Evolutionary conservation across 768 basidiomycete species (phyloP).

Genomic region (Rhodotorula diobovata): DNA sequence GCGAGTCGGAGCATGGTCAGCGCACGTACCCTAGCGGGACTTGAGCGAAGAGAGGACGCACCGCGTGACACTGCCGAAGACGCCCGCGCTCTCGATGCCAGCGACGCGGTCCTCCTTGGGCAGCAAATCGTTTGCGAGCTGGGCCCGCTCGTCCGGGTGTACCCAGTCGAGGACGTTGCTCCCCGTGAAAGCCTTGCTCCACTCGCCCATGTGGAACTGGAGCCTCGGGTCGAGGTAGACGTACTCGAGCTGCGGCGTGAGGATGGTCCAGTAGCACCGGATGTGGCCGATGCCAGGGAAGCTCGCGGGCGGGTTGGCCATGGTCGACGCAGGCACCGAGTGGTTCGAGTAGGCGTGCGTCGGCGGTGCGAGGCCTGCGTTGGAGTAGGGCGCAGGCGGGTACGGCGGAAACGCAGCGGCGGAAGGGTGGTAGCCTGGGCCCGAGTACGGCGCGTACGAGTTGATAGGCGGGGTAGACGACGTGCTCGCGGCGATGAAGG

Average conservation of each 20-base stretch:
- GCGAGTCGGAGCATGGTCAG: not conserved
- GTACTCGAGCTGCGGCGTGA: constrained; percentile 39
- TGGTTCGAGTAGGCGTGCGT: not conserved
- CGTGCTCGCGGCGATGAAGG: constrained; percentile 1
- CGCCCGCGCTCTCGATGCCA: constrained; percentile 29
- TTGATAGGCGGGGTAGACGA: not conserved
- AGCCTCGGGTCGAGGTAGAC: constrained; percentile 41
- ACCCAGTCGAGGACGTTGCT: constrained; percentile 41
- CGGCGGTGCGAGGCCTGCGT: not conserved
- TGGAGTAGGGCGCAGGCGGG: not conserved
- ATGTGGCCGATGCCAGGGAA: constrained; percentile 31
- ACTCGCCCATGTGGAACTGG: constrained; percentile 34
- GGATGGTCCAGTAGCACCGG: constrained; percentile 43
- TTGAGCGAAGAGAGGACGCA: not conserved
- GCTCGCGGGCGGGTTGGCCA: not conserved
- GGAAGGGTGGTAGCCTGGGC: not conserved
- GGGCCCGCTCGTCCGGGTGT: constrained; percentile 40
- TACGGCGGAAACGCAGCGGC: not conserved
- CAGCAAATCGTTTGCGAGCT: constrained; percentile 27
- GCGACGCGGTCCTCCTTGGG: constrained; percentile 25
- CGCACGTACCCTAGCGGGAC: too few species aligned
- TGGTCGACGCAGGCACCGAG: not conserved
- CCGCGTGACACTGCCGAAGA: constrained; percentile 44
- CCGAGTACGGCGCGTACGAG: not conserved
- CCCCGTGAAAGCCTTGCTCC: constrained; percentile 16